These are phyloP conservation scores for Paramecium sexaurelia DNA, from an alignment of 73 alveolate genomes.

Conservation along the genomic window DNA sequence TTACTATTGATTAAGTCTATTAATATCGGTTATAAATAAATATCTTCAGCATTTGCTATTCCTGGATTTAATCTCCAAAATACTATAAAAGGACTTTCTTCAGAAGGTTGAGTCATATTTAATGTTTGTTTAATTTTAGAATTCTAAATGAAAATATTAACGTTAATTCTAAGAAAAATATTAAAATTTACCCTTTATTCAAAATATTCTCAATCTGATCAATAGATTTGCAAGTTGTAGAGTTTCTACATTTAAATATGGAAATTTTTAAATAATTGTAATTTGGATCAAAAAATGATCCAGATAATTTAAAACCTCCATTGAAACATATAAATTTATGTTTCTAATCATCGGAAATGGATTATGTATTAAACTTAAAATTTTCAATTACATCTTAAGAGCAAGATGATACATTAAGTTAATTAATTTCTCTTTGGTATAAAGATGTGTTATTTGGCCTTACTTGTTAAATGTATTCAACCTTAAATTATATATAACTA, in stretches of 20 bases:
- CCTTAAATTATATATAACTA: neutral
- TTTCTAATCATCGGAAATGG: neutral
- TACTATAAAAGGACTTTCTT: neutral
- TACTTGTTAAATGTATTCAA: neutral
- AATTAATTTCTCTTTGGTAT: neutral
- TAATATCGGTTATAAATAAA: neutral
- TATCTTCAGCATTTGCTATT: slow-evolving; percentile 21
- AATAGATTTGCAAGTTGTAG: neutral
- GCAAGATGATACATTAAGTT: neutral
- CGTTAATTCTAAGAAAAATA: neutral
- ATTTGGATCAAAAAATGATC: neutral
- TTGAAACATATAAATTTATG: neutral
- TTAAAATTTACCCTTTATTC: neutral
- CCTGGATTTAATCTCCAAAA: slow-evolving; percentile 16
- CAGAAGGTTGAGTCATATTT: slow-evolving; percentile 16
- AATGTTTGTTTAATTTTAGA: neutral
- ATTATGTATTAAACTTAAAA: neutral
- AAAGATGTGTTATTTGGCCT: neutral
- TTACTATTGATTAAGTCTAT: neutral
- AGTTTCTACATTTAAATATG: neutral
- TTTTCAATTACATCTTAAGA: neutral
- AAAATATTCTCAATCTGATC: neutral
- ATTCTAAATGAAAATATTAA: neutral
- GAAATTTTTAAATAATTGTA: neutral
- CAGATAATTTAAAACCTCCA: neutral